Evolutionary conservation across 257 asterid species (phyloP).

Genomic region (Primulina eburnea): DNA sequence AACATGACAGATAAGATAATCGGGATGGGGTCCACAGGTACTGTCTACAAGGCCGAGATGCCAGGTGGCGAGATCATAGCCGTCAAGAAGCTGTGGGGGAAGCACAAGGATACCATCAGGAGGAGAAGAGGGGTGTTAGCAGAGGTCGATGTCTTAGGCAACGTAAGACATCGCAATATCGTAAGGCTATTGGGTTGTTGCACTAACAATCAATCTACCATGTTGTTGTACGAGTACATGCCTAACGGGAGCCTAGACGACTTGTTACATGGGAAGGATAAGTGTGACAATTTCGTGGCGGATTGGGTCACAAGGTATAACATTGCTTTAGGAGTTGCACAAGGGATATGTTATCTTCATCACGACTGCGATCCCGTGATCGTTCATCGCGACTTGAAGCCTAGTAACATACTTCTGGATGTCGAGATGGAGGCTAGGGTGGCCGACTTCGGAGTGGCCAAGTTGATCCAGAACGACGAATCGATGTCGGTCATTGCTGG

Average conservation of each 20-base stretch:
- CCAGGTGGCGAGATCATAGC: conserved; percentile 91
- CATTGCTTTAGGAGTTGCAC: conserved; percentile 83
- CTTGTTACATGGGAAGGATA: conserved; percentile 67
- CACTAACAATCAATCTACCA: conserved; percentile 54
- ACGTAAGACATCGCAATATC: conserved; percentile 79
- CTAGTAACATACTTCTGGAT: conserved; percentile 73
- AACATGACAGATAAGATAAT: conserved; percentile 52
- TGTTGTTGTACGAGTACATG: conserved; percentile 91
- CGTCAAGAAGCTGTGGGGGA: conserved; percentile 84
- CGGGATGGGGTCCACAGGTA: conserved; percentile 86
- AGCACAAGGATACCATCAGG: conserved; percentile 51
- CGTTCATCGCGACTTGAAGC: conserved; percentile 74
- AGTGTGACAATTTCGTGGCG: conserved; percentile 48
- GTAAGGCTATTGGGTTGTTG: conserved; percentile 77
- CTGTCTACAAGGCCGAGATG: conserved; percentile 91
- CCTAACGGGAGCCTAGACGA: conserved; percentile 86
- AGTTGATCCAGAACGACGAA: conserved; percentile 60
- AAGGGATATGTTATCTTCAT: conserved; percentile 83
- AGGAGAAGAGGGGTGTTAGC: conserved; percentile 70
- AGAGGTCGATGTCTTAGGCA: conserved; percentile 88
- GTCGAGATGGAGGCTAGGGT: conserved; percentile 73
- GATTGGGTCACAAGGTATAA: conserved; percentile 76
- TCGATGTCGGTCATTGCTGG: conserved; percentile 91
- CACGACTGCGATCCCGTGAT: conserved; percentile 87
- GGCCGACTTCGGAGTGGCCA: conserved; percentile 90